Base-by-base conservation (phyloP, 805 yeast genomes). In the Nakazawaea wickerhamii region DNA sequence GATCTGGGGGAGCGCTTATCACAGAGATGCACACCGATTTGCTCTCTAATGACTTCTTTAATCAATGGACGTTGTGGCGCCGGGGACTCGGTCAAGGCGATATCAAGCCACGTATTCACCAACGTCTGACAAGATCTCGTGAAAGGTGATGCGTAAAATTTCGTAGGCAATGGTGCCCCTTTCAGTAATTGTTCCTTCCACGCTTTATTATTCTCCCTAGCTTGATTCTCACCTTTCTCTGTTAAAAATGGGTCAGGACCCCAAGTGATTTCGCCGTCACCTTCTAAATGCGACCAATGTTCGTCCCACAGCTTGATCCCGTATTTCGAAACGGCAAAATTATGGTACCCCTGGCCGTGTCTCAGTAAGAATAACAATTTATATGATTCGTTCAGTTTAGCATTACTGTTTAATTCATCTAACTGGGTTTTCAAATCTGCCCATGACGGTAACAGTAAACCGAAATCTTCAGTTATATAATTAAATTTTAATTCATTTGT, bases 301-400 rank as follows among this genome's bases (percentile, higher is more conserved):
- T 54, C 50, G 50, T 75, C 60, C 89, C 87, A 81, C n/a, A 59
- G 73, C 2, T 68, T 67, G 15, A 65, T 43, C 9, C 86, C 86
- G 50, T 77, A 79, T 45, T 73, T 68, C 18, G 60, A 61, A 13
- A 79, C 75, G 3, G 75, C 71, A 35, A 66, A 64, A 50, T 81
- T 81, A 48, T 81, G 89, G 53, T 60, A 73, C 0, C 87, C 88
- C 56, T 81, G 84, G 5, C 87, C 88, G 51, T 81, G 88, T 54
- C 88, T 67, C 9, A 82, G 81, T 41, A 75, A 64, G 37, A 75
- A 69, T 3, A 79, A 45, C 36, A 79, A 51, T 50, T 77, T 79
- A 56, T 65, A 76, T 27, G 48, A 45, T 32, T 62, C 79, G 46
- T 71, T 66, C 1, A 49, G 50, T 0, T 49, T 45, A 15, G 71